Percentiles rank a stretch among this genome's conserved stretches.
phyloP scores from a whole-genome alignment of 208 protist species.

The Tritrichomonas foetus region DNA sequence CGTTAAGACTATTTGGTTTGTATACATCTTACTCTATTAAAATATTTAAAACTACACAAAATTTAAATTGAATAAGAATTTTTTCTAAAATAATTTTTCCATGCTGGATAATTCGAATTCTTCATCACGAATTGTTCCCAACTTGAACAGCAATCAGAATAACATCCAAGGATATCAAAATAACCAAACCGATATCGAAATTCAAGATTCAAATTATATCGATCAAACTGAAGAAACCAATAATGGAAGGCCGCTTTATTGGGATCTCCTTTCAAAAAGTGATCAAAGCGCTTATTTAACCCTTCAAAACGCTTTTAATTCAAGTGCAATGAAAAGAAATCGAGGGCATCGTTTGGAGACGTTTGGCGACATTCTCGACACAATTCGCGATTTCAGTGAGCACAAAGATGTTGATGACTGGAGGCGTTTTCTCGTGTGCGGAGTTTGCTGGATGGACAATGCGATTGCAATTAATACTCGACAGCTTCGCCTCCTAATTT shows the following conservation, averaged over 20 bases:
- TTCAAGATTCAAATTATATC: no score
- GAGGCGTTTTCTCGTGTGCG: not conserved
- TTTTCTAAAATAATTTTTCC: no score
- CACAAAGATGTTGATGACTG: not conserved
- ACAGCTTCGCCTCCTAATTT: not conserved
- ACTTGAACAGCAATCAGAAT: no score
- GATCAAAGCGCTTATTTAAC: not conserved
- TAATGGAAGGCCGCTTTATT: not conserved
- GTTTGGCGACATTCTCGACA: not conserved
- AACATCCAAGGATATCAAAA: no score
- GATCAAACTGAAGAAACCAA: no score
- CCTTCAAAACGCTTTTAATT: not conserved
- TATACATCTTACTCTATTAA: no score
- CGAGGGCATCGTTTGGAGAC: not conserved
- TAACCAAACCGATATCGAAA: no score
- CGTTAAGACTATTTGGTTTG: no score
- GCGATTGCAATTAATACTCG: conserved; percentile 20
- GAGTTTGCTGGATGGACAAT: conserved; percentile 33
- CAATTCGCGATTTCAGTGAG: not conserved
- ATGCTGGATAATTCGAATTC: no score
- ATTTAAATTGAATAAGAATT: no score
- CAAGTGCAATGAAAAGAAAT: not conserved
- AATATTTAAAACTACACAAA: no score
- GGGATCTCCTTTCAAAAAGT: not conserved
- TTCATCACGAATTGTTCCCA: no score